Conservation (phyloP, 2,329 filamentous ascomycete species). For the Aspergillus sp. region DNA sequence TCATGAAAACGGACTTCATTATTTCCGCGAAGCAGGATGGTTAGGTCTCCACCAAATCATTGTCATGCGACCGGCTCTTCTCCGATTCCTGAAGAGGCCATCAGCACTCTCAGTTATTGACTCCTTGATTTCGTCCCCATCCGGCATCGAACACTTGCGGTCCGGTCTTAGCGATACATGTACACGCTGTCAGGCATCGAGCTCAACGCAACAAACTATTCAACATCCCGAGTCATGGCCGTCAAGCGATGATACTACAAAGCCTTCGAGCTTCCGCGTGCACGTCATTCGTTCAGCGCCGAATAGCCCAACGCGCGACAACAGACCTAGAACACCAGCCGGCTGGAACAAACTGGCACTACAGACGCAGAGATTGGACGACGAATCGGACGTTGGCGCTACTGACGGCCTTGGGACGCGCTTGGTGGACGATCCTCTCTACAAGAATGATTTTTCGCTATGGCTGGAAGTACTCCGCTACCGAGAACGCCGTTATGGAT, state of each 20-base stretch:
- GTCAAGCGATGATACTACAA: slow-evolving; percentile 3
- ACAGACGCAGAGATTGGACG: slow-evolving; percentile 42
- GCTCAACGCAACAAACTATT: slow-evolving; percentile 14
- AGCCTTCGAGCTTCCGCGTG: slow-evolving; percentile 15
- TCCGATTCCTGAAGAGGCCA: slow-evolving; percentile 48
- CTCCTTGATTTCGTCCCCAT: slow-evolving; percentile 34
- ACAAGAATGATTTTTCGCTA: slow-evolving; percentile 43
- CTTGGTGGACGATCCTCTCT: slow-evolving; percentile 41
- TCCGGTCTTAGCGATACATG: slow-evolving; percentile 28
- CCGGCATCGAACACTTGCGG: slow-evolving; percentile 40
- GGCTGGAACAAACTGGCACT: slow-evolving; percentile 28
- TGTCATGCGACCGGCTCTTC: slow-evolving; percentile 49
- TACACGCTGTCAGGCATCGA: slow-evolving; percentile 34
- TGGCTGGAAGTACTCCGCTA: slow-evolving; percentile 52
- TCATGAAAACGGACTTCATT: slow-evolving; percentile 11
- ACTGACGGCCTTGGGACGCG: slow-evolving; percentile 39
- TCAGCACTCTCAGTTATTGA: slow-evolving; percentile 46
- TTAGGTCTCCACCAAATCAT: slow-evolving; percentile 22
- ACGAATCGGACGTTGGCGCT: slow-evolving; percentile 49
- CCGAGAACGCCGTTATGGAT: slow-evolving; percentile 49
- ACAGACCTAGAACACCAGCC: slow-evolving; percentile 5
- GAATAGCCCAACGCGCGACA: slow-evolving; percentile 4
- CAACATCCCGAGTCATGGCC: slow-evolving; percentile 15
- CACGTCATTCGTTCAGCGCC: slow-evolving; percentile 1
- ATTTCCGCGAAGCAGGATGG: slow-evolving; percentile 33